Conservation (phyloP, 208 protist species). For the Wallacemonas collosoma region DNA sequence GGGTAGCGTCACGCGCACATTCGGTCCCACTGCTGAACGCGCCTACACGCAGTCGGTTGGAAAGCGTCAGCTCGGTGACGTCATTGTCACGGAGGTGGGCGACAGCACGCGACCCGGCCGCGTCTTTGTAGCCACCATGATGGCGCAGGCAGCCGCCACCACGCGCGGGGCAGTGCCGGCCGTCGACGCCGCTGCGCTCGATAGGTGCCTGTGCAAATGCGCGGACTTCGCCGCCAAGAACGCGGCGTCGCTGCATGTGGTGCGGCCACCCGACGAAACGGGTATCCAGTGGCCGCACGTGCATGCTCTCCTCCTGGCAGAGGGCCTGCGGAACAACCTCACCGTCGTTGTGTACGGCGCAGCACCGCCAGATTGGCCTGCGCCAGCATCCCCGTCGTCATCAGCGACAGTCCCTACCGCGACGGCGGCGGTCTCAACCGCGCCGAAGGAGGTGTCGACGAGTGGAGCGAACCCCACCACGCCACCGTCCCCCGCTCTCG, state of each 20-base stretch:
- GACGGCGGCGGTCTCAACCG: neutral
- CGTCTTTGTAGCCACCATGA: conserved; percentile 45
- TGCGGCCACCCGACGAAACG: conserved; percentile 22
- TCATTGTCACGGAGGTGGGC: conserved; percentile 36
- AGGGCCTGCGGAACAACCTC: conserved; percentile 14
- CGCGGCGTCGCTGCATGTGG: conserved; percentile 35
- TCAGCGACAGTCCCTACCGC: neutral
- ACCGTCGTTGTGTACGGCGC: conserved; percentile 24
- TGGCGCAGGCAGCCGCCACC: conserved; percentile 33
- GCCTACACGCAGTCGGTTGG: conserved; percentile 35
- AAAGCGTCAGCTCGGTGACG: conserved; percentile 29
- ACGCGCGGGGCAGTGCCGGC: conserved; percentile 27
- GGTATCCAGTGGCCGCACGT: conserved; percentile 21
- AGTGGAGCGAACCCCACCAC: no score
- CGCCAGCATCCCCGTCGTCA: neutral
- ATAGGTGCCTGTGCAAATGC: conserved; percentile 27
- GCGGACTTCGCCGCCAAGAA: conserved; percentile 27
- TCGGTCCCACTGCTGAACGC: conserved; percentile 28
- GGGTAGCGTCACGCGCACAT: conserved; percentile 33
- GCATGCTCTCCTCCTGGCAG: conserved; percentile 11
- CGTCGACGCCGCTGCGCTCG: conserved; percentile 30
- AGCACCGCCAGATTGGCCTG: neutral
- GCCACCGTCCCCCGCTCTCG: neutral
- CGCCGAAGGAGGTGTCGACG: neutral
- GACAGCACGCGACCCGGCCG: conserved; percentile 21